Evolutionary conservation across 2,329 filamentous ascomycete species (phyloP), one percentile per base, ranked within the genome.

Genomic region (Cryoendolithus antarcticus): DNA sequence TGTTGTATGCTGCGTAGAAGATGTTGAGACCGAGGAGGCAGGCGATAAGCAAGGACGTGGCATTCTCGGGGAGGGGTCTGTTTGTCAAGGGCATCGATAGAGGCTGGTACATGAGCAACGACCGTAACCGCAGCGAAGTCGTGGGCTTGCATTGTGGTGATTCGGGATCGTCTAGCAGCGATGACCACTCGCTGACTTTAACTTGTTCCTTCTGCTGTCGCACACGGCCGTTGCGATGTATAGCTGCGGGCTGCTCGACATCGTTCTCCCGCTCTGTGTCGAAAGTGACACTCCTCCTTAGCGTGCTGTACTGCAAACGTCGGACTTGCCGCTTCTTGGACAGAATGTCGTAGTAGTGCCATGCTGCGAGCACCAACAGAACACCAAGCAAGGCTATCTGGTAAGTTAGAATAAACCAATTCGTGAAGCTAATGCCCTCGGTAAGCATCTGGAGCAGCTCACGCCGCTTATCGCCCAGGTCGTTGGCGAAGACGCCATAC

Each of bases 41-140:
- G 4, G 70, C 42, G 29, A 80, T 61, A 35, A 71, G 57, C 4
- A 79, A 44, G 0, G 71, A 70, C 0, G 69, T 70, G 4, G 63
- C 66, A 47, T 80, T 80, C 5, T 71, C 66, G 0, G 77, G 75
- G 2, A 78, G 61, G 1, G 60, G 57, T 39, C 72, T 73, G 53
- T 75, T 69, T 49, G 79, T 43, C 15, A 77, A n/a, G 0, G 72
- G 74, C 9, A 80, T 61, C 0, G 69, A 68, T 10, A 49, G 56
- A 9, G 76, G 76, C 49, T 80, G 76, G 42, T 77, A 74, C 44
- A 72, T 67, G 10, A 77, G 49, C 30, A 50, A 44, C 9, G 21
- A 35, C 37, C 13, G 34, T 9, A 34, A 9, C 2, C 35, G 30
- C 31, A 27, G 49, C 44, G 29, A 55, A 15, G 30, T 34, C 15